Percentiles rank a stretch among this genome's conserved stretches.
phyloP scores from a whole-genome alignment of 768 basidiomycete species.

The Boletus tylopilopsis region DNA sequence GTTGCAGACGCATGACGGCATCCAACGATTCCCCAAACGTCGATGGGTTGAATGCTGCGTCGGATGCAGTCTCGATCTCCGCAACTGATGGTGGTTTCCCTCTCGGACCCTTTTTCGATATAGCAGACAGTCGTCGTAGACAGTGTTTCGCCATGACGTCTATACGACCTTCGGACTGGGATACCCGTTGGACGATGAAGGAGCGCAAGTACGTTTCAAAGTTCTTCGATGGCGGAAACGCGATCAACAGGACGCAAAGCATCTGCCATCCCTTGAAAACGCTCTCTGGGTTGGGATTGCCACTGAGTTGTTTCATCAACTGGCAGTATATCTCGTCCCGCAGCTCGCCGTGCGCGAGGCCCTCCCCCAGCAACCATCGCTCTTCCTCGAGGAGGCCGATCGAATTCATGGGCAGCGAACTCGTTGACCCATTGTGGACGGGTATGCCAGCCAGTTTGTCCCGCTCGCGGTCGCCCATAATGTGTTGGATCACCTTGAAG shows the following conservation, averaged over 20 bases:
- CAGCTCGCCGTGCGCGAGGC: conserved; percentile 75
- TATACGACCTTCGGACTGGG: conserved; percentile 68
- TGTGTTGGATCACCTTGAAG: conserved; percentile 87
- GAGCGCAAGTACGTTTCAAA: conserved; percentile 80
- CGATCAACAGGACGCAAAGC: conserved; percentile 83
- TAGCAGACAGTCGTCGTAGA: conserved; percentile 66
- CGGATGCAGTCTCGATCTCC: conserved; percentile 93
- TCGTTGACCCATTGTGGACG: conserved; percentile 39
- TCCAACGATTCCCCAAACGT: conserved; percentile 91
- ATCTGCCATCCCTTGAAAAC: conserved; percentile 92
- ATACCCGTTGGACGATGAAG: conserved; percentile 72
- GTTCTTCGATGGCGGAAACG: conserved; percentile 91
- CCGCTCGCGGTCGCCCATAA: conserved; percentile 90
- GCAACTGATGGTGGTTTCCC: conserved; percentile 77
- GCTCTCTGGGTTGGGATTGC: conserved; percentile 81
- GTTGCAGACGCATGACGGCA: conserved; percentile 78
- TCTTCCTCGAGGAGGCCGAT: conserved; percentile 72
- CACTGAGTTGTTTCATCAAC: conserved; percentile 84
- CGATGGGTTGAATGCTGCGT: conserved; percentile 92
- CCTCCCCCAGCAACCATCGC: conserved; percentile 79
- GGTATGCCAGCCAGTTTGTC: conserved; percentile 56
- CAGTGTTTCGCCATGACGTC: conserved; percentile 92
- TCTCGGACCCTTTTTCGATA: conserved; percentile 81
- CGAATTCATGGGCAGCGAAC: conserved; percentile 39
- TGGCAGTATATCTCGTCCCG: conserved; percentile 95